These are phyloP conservation scores for Sporothrix globosa DNA, from an alignment of 2,329 filamentous ascomycete species.

Conservation along the genomic window DNA sequence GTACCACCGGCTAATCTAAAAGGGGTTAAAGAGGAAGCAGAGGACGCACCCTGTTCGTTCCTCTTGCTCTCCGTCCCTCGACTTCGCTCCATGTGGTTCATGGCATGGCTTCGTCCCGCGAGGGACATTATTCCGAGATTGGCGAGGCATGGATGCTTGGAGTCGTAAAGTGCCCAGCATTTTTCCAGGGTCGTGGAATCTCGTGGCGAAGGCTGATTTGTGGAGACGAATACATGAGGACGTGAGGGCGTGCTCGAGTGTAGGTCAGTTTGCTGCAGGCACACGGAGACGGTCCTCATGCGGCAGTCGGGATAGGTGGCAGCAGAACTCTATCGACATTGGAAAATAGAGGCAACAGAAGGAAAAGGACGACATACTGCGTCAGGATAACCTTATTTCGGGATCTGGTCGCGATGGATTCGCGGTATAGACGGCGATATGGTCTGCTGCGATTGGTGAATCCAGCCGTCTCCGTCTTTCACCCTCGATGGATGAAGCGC, in stretches of 20 bases:
- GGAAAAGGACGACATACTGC: not conserved
- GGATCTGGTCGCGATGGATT: not conserved
- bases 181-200: slow-evolving; percentile 17
- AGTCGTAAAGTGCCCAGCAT: not conserved
- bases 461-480: not conserved
- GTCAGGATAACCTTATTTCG: slow-evolving; percentile 11
- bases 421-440: slow-evolving; percentile 16
- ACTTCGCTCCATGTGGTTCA: slow-evolving; percentile 10
- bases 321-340: too few relatives aligned
- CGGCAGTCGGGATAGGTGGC: not conserved
- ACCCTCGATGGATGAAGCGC: not conserved
- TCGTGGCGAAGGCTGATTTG: slow-evolving; percentile 19
- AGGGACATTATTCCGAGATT: slow-evolving; percentile 7
- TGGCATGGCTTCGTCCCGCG: not conserved
- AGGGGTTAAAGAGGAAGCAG: not conserved
- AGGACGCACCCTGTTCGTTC: too few relatives aligned
- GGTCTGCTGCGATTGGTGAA: slow-evolving; percentile 4
- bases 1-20: slow-evolving; percentile 24
- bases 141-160: slow-evolving; percentile 18
- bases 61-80: not conserved
- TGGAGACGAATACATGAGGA: not conserved
- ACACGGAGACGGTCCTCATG: not conserved
- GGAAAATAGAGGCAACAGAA: not conserved
- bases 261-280: not conserved
- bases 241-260: too few relatives aligned